phyloP scores from a whole-genome alignment of 202 grass and related monocot species.

The Digitaria exilis region DNA sequence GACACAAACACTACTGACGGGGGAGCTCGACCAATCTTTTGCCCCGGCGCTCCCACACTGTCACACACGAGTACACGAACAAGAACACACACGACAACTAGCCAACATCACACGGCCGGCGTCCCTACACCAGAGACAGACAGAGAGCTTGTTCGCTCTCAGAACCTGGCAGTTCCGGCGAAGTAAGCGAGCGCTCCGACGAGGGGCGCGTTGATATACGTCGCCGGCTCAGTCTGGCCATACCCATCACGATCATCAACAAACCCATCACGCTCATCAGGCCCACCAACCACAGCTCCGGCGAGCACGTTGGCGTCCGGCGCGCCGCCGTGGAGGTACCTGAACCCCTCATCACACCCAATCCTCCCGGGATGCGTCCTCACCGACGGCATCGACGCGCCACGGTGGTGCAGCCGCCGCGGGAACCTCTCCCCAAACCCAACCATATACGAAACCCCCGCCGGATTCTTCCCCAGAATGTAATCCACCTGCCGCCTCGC shows the following conservation, averaged over 20 bases:
- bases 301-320: constrained; percentile 63
- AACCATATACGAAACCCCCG: constrained; percentile 73
- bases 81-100: too few species aligned
- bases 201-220: constrained; percentile 89
- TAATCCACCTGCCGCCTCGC: constrained; percentile 72
- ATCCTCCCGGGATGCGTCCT: constrained; percentile 32
- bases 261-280: constrained; percentile 51
- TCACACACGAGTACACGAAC: background rate
- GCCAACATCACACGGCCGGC: too few species aligned
- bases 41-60: constrained; percentile 51
- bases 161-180: constrained; percentile 40
- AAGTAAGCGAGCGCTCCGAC: constrained; percentile 70
- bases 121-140: too few species aligned
- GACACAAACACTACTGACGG: constrained; percentile 39
- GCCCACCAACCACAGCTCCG: constrained; percentile 67
- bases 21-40: constrained; percentile 35
- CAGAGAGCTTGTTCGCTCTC: too few species aligned
- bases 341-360: constrained; percentile 63
- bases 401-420: constrained; percentile 57
- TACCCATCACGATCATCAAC: constrained; percentile 64
- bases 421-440: constrained; percentile 54
- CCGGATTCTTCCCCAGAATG: constrained; percentile 69
- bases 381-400: constrained; percentile 62
- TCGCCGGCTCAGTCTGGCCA: constrained; percentile 66
- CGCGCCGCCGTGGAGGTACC: constrained; percentile 44